Conservation (phyloP, 768 basidiomycete genomes). For the Glaciozyma antarctica region DNA sequence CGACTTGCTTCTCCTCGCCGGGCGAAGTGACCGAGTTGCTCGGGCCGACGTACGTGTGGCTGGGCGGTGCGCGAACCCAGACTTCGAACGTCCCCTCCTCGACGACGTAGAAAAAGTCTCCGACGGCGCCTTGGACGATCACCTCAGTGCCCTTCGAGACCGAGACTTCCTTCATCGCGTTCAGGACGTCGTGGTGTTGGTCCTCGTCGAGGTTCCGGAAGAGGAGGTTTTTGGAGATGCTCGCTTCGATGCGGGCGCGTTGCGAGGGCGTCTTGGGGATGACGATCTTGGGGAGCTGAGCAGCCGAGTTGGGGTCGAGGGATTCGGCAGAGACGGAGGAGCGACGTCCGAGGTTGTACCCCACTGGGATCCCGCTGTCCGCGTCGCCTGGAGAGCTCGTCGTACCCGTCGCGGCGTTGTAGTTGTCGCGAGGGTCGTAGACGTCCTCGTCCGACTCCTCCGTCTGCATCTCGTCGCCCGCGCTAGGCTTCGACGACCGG, state of each 20-base stretch:
- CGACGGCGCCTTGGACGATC: slow-evolving; percentile 91
- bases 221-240: slow-evolving; percentile 80
- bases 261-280: slow-evolving; percentile 80
- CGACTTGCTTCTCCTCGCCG: slow-evolving; percentile 47
- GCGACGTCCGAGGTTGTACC: slow-evolving; percentile 71
- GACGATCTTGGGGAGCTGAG: slow-evolving; percentile 41
- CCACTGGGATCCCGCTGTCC: slow-evolving; percentile 50
- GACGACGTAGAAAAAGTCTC: slow-evolving; percentile 95
- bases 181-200: slow-evolving; percentile 81
- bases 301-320: slow-evolving; percentile 65
- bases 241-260: slow-evolving; percentile 71
- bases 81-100: slow-evolving; percentile 78
- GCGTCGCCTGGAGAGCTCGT: background rate
- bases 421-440: slow-evolving; percentile 32
- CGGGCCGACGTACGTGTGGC: slow-evolving; percentile 28
- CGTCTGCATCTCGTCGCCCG: slow-evolving; percentile 1
- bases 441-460: slow-evolving; percentile 24
- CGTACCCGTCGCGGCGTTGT: slow-evolving; percentile 10
- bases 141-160: slow-evolving; percentile 71
- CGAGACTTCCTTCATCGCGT: slow-evolving; percentile 84
- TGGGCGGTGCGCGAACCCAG: slow-evolving; percentile 44
- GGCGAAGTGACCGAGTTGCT: slow-evolving; percentile 42
- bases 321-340: slow-evolving; percentile 95
- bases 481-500: background rate
- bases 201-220: slow-evolving; percentile 96